phyloP scores from a whole-genome alignment of 768 basidiomycete genomes.

The Mycena rebaudengoi region DNA sequence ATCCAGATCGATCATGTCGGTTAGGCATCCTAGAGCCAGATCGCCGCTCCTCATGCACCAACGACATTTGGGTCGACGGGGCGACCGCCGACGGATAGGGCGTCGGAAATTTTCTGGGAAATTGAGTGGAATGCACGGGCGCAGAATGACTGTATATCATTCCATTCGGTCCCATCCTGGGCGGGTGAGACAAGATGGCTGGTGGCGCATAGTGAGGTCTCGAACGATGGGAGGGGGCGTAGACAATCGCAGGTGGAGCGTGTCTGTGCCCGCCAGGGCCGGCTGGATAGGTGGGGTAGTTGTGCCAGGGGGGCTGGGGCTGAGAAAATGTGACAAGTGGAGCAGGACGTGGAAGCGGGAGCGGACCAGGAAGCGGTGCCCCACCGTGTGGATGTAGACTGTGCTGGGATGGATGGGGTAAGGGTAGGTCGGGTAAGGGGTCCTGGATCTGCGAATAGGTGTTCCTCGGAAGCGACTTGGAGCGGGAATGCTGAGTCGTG shows the following conservation, averaged over 20 bases:
- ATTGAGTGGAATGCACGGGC: slow-evolving; percentile 53
- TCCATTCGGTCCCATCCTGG: slow-evolving; percentile 62
- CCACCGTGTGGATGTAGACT: background rate
- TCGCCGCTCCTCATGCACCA: slow-evolving; percentile 48
- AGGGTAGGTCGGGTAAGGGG: slow-evolving; percentile 17
- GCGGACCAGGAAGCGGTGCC: slow-evolving; percentile 15
- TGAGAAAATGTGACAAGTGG: slow-evolving; percentile 45
- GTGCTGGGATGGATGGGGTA: slow-evolving; percentile 44
- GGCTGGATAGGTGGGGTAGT: slow-evolving; percentile 40
- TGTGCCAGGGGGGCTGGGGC: slow-evolving; percentile 46
- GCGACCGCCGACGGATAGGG: slow-evolving; percentile 52
- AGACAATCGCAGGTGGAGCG: slow-evolving; percentile 66
- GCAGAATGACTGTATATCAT: slow-evolving; percentile 78
- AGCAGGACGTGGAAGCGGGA: slow-evolving; percentile 29
- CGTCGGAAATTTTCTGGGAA: slow-evolving; percentile 50
- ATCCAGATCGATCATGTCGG: slow-evolving; percentile 38
- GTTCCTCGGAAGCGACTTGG: slow-evolving; percentile 56
- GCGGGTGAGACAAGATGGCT: slow-evolving; percentile 63
- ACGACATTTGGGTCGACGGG: slow-evolving; percentile 43
- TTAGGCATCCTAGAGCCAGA: slow-evolving; percentile 21
- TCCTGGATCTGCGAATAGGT: slow-evolving; percentile 38
- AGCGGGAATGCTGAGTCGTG: slow-evolving; percentile 47
- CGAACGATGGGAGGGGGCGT: slow-evolving; percentile 61
- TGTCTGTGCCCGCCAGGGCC: slow-evolving; percentile 39
- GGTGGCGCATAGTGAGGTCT: slow-evolving; percentile 67